A percentile compares a stretch with the other conserved stretches of the same genome.
phyloP scores from a whole-genome alignment of 805 yeast genomes.

The Scheffersomyces amazonensis region DNA sequence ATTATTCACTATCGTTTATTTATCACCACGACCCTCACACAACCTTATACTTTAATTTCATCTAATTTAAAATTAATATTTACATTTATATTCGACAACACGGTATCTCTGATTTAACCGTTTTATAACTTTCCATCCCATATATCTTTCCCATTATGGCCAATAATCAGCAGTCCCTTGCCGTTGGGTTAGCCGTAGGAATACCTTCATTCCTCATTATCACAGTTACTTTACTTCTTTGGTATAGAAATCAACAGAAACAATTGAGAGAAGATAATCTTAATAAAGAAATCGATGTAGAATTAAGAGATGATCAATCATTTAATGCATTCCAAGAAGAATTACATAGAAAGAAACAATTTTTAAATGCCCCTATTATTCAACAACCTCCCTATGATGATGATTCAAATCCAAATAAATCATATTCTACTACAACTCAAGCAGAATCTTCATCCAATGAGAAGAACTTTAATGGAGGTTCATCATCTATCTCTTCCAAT shows the following conservation, averaged over 20 bases:
- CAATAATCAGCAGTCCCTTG: conserved; percentile 19
- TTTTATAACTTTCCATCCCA: too few relatives aligned
- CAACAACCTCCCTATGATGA: not conserved
- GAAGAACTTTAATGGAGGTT: not conserved
- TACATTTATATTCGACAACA: too few relatives aligned
- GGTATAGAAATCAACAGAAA: conserved; percentile 27
- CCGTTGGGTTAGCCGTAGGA: conserved; percentile 43
- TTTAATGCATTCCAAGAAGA: conserved; percentile 35
- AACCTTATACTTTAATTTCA: too few relatives aligned
- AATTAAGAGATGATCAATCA: conserved; percentile 32
- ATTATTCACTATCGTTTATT: too few relatives aligned
- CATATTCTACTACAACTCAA: not conserved
- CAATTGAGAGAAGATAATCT: conserved; percentile 30
- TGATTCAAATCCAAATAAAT: not conserved
- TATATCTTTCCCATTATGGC: too few relatives aligned
- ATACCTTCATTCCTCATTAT: conserved; percentile 33
- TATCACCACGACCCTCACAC: too few relatives aligned
- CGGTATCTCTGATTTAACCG: too few relatives aligned
- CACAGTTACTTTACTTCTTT: conserved; percentile 18
- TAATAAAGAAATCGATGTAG: conserved; percentile 29
- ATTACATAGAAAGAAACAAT: conserved; percentile 21
- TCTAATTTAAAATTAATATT: too few relatives aligned
- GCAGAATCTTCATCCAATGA: not conserved
- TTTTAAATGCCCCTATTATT: not conserved
- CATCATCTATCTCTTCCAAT: not conserved